These are phyloP conservation scores for Porphyrellus cyaneotinctus DNA, from an alignment of 768 basidiomycete genomes.

Conservation along the genomic window DNA sequence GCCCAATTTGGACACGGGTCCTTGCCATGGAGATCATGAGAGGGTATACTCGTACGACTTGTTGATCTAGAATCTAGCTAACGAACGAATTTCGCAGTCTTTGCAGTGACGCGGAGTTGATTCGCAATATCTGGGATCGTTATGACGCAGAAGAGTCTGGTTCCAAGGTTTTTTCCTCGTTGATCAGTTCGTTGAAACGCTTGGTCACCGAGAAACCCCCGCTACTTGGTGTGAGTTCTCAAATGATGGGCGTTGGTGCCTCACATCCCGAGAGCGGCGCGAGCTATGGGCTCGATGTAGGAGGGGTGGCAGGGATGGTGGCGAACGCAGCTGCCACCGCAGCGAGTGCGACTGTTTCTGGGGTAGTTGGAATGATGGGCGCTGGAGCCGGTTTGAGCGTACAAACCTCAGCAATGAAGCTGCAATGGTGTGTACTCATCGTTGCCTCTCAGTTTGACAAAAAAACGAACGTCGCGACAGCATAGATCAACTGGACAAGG, in stretches of 20 bases:
- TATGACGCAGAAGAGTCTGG: constrained; percentile 62
- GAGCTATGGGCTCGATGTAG: constrained; percentile 57
- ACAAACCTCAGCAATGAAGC: constrained; percentile 75
- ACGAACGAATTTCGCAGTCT: constrained; percentile 40
- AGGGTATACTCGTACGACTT: constrained; percentile 35
- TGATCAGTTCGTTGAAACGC: constrained; percentile 81
- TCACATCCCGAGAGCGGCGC: constrained; percentile 29
- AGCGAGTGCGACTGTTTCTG: constrained; percentile 78
- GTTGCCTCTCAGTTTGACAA: background rate
- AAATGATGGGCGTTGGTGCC: constrained; percentile 77
- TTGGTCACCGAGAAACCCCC: constrained; percentile 86
- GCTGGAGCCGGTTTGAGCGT: constrained; percentile 65
- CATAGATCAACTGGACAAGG: constrained; percentile 98
- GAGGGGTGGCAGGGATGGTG: constrained; percentile 75
- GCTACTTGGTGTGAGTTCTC: constrained; percentile 70
- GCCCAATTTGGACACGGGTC: constrained; percentile 85
- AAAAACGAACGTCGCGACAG: constrained; percentile 37
- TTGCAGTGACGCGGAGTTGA: constrained; percentile 75
- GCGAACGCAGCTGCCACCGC: constrained; percentile 77
- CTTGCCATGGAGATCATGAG: constrained; percentile 90
- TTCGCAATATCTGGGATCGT: constrained; percentile 73
- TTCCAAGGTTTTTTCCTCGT: constrained; percentile 68
- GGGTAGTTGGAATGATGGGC: constrained; percentile 84
- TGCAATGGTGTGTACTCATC: constrained; percentile 69
- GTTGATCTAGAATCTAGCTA: background rate